Conservation (phyloP, 208 protist species). For the Trypanosoma platydactyli region DNA sequence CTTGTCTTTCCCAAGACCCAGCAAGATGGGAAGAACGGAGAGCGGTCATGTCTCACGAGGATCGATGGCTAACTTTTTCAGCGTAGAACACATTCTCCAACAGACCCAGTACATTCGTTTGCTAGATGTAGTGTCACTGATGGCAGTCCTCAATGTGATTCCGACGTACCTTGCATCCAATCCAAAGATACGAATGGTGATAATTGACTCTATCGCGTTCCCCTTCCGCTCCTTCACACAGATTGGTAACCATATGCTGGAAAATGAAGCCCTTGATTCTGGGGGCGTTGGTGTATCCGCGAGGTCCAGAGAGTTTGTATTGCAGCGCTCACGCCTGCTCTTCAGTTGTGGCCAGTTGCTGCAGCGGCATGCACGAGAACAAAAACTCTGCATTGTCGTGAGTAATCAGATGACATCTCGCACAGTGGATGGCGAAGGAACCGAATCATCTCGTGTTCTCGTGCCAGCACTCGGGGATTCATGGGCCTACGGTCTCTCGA, state of each 20-base stretch:
- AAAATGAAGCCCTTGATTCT: neutral
- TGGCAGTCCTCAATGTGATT: conserved; percentile 63
- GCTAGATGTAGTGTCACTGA: conserved; percentile 48
- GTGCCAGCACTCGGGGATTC: conserved; percentile 75
- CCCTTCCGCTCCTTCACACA: conserved; percentile 58
- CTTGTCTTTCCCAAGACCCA: neutral
- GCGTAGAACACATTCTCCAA: conserved; percentile 56
- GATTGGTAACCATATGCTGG: neutral
- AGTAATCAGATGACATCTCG: conserved; percentile 89
- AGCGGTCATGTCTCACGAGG: neutral
- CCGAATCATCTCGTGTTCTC: conserved; percentile 23
- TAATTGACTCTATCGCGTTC: conserved; percentile 90
- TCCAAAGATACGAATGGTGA: conserved; percentile 48
- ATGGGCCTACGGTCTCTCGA: conserved; percentile 56
- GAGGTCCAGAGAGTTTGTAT: conserved; percentile 12
- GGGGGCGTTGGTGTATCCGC: neutral
- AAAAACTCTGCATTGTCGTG: conserved; percentile 61
- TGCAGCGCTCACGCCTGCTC: conserved; percentile 58
- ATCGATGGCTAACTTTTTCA: conserved; percentile 23
- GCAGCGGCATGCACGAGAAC: conserved; percentile 39
- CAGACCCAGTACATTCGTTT: conserved; percentile 72
- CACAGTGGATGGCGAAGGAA: conserved; percentile 9
- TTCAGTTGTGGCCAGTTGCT: conserved; percentile 61
- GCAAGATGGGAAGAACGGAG: conserved; percentile 14
- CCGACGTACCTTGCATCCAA: conserved; percentile 22